Conservation (phyloP, 257 asterid genomes). For the Eucommia ulmoides region DNA sequence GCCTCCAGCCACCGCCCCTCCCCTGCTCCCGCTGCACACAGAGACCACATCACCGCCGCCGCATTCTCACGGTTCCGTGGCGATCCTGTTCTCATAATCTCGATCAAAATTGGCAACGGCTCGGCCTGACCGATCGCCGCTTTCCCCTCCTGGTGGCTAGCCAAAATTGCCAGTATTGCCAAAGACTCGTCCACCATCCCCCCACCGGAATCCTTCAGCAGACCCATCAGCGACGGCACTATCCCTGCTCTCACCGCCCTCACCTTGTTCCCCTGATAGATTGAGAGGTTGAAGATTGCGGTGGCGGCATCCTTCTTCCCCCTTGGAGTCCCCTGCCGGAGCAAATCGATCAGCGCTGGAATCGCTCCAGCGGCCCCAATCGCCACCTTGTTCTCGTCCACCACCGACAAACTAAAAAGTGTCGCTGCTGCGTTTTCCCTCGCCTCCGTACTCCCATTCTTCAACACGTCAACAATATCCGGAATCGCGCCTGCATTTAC, state of each 20-base stretch:
- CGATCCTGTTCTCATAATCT: neutral
- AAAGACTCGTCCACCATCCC: neutral
- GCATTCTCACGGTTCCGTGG: neutral
- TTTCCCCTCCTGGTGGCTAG: slow-evolving; percentile 1
- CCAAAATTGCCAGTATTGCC: neutral
- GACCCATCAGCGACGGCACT: neutral
- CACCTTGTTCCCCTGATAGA: slow-evolving; percentile 1
- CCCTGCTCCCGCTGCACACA: neutral
- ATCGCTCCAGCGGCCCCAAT: neutral
- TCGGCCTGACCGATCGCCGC: slow-evolving; percentile 2
- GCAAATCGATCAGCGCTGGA: neutral
- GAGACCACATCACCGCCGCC: neutral
- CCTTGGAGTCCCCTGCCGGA: slow-evolving; percentile 1
- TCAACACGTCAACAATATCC: neutral
- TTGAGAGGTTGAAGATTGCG: neutral
- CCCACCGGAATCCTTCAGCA: neutral
- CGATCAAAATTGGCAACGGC: neutral
- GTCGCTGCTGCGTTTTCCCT: slow-evolving; percentile 1
- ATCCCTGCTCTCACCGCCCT: slow-evolving; percentile 1
- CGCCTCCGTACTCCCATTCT: neutral
- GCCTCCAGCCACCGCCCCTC: neutral
- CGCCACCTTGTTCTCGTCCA: neutral
- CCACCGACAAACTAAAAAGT: neutral
- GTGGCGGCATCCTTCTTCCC: slow-evolving; percentile 1
- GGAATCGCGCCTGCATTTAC: slow-evolving; percentile 1